Base-by-base conservation (phyloP, 2,329 filamentous ascomycete genomes). In the Verticillium nubilum region DNA sequence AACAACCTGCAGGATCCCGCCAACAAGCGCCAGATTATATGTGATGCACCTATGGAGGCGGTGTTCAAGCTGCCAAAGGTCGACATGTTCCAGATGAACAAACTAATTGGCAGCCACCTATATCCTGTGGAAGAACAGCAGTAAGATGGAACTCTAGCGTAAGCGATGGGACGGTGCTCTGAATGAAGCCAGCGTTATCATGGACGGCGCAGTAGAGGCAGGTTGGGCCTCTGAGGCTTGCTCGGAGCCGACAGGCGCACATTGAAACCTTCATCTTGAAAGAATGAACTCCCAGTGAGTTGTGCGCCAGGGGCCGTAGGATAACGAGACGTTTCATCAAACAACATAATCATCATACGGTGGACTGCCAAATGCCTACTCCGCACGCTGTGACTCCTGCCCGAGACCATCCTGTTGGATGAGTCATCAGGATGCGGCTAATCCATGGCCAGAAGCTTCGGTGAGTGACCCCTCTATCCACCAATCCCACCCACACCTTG, bases 41-140 rank as follows among this genome's bases (percentile, higher is more conserved):
- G 95, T 76, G 95, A 99, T 74, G 91, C 96, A 26, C 87, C 86
- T 66, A 89, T 99, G 89, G 87, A 91, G 62, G 89, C 90, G 6
- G 90, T 99, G 7, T 99, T 99, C 79, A 96, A 96, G 74, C 85
- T 90, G 69, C 86, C 92, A 68, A 90, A 85, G 69, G 90, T 99
- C 56, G 92, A 98, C 75, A 99, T 99, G 95, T 99, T 99, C 75
- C 93, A 92, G 66, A 98, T 99, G 94, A 98, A 97, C 80, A 97
- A 97, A 80, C 85, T 97, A 17, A 86, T 98, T 12, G 92, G 91
- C 63, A 88, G 89, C 71, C 94, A 98, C 69, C 80, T 98, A 42
- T 97, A 96, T 70, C 90, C 89, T 2, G 82, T 91, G 54, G 92
- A 94, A 58, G 92, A 95, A 72, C 86, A 74, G 60, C 70, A 72